Evolutionary conservation across 768 basidiomycete genomes (phyloP), one percentile per base, ranked within the genome.

Genomic region (Pleurotus ostreatus): DNA sequence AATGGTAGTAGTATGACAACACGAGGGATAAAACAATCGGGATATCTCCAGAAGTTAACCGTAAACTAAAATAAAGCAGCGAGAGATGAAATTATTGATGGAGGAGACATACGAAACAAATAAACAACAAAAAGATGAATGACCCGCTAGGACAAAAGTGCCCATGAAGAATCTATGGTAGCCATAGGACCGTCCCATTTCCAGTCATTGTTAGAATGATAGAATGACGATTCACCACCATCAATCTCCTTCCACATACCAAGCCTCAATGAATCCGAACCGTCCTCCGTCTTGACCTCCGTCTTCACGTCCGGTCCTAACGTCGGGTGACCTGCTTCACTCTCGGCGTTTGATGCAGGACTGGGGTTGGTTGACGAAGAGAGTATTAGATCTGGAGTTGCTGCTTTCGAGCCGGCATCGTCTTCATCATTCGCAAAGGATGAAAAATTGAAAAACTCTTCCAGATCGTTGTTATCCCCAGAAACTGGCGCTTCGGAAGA

Each of bases 311-410:
- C 82, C 54, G 73, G 74, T 53, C 77, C 65, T 44, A 76, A 68
- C 57, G 74, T 66, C 60, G 75, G 74, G 51, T 81, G 78, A 9
- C 72, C 66, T 22, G 71, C 68, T 55, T 85, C 86, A 26, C 79
- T 73, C 62, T 88, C 88, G 7, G 85, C 80, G 37, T 78, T 82
- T 12, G 88, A 90, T 63, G 86, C 86, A 2, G 89, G 89, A 65
- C 88, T 90, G 9, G 82, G 84, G 61, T 89, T 88, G 16, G 88
- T 82, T 57, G 89, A 88, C 16, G 87, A 85, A 9, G 84, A 81
- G 34, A 77, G 76, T 13, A 88, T 72, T 47, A 92, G 76, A 55
- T 91, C 89, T 7, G 89, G 89, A 2, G 89, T 91, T 6, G 79
- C 76, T n/a, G 84, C 81, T 63, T 87, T 88, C 12, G 84, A 86